These are phyloP conservation scores for Podila clonocystis DNA, from an alignment of 192 early-diverging fungal species.

Conservation along the genomic window DNA sequence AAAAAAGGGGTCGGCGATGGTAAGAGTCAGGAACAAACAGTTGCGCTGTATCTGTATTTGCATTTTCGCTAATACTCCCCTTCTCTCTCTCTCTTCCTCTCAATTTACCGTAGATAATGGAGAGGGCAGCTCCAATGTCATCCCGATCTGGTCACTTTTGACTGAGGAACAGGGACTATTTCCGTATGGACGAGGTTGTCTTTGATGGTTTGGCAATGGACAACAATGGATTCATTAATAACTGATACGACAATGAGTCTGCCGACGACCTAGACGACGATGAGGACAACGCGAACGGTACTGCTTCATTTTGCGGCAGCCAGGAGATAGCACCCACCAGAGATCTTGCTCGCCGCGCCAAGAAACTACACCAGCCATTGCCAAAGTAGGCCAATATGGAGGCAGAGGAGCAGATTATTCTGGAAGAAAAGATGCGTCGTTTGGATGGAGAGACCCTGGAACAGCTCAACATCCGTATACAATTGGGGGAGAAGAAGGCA, in stretches of 20 bases:
- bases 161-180: no score
- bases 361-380: neutral
- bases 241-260: no score
- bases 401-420: neutral
- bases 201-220: no score
- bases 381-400: neutral
- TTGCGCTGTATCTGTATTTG: neutral
- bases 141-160: no score
- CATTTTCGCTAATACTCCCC: neutral
- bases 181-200: no score
- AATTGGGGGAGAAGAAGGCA: conserved; percentile 3
- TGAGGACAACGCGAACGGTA: no score
- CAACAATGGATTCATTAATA: no score
- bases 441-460: neutral
- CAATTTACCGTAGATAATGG: no score
- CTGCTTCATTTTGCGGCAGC: no score
- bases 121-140: no score
- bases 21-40: neutral
- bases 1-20: neutral
- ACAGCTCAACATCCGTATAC: neutral
- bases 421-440: conserved; percentile 2
- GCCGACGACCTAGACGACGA: no score
- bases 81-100: no score
- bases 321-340: neutral
- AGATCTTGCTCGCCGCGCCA: neutral